Conservation (phyloP, 306 rosid genomes). For the Mucuna pruriens region DNA sequence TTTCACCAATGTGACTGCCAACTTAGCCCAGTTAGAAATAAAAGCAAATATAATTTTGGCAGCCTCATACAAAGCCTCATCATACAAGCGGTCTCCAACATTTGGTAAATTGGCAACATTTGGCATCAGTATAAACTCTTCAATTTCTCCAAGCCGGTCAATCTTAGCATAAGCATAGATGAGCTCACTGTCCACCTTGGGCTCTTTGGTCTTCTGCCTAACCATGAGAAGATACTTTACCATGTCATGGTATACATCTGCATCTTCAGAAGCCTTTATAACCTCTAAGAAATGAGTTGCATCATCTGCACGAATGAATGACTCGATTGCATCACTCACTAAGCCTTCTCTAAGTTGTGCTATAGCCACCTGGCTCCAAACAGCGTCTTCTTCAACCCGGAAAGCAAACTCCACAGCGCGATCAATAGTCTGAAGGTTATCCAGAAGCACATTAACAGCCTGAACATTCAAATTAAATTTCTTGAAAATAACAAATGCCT, state of each 20-base stretch:
- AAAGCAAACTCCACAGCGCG: constrained; percentile 96
- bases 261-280: constrained; percentile 84
- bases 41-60: constrained; percentile 88
- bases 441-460: constrained; percentile 87
- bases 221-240: constrained; percentile 92
- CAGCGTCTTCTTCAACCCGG: constrained; percentile 97
- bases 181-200: constrained; percentile 96
- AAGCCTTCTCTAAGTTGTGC: constrained; percentile 90
- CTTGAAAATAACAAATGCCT: constrained; percentile 87
- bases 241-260: constrained; percentile 81
- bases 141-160: constrained; percentile 90
- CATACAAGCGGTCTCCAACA: constrained; percentile 91
- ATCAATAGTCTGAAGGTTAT: constrained; percentile 77
- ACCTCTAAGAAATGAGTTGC: constrained; percentile 87
- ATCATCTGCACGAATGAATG: constrained; percentile 93
- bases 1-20: constrained; percentile 87
- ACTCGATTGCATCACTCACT: constrained; percentile 95
- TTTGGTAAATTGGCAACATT: constrained; percentile 90
- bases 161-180: constrained; percentile 95
- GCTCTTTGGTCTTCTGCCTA: constrained; percentile 86
- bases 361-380: constrained; percentile 98
- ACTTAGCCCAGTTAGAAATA: constrained; percentile 94
- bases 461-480: constrained; percentile 94
- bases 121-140: constrained; percentile 95
- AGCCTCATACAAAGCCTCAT: constrained; percentile 90